phyloP scores from a whole-genome alignment of 2,329 filamentous ascomycete genomes.

The Paecilomyces dactylethromorphus region DNA sequence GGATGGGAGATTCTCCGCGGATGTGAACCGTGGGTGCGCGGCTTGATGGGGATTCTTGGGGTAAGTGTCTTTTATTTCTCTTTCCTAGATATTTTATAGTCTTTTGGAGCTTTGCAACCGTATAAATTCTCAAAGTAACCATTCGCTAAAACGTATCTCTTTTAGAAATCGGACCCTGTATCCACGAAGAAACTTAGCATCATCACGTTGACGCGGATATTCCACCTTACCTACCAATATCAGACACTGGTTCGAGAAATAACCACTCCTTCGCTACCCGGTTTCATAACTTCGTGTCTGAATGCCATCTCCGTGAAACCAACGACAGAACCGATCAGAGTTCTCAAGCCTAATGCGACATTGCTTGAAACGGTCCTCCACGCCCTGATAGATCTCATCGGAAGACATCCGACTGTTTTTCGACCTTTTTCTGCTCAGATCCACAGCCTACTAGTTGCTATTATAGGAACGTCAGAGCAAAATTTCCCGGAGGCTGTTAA shows the following conservation, averaged over 20 bases:
- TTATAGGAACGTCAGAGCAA: slow-evolving; percentile 59
- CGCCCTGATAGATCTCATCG: slow-evolving; percentile 64
- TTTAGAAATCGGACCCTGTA: slow-evolving; percentile 67
- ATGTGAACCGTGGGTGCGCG: slow-evolving; percentile 68
- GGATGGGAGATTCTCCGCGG: slow-evolving; percentile 75
- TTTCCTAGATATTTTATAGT: background rate
- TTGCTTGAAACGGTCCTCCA: slow-evolving; percentile 64
- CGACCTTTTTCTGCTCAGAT: slow-evolving; percentile 69
- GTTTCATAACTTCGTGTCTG: slow-evolving; percentile 67
- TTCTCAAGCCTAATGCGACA: slow-evolving; percentile 34
- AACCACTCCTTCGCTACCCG: slow-evolving; percentile 71
- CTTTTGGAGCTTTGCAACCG: background rate
- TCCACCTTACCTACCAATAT: slow-evolving; percentile 72
- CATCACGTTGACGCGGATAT: slow-evolving; percentile 74
- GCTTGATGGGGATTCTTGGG: slow-evolving; percentile 67
- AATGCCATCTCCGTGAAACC: slow-evolving; percentile 52
- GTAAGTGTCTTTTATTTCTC: slow-evolving; percentile 36
- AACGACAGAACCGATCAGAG: slow-evolving; percentile 26
- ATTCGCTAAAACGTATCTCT: background rate
- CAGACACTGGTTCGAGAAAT: slow-evolving; percentile 81
- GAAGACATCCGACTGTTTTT: slow-evolving; percentile 77
- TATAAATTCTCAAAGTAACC: background rate
- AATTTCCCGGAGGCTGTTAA: slow-evolving; percentile 49
- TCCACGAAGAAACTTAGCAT: slow-evolving; percentile 71
- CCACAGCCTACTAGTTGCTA: slow-evolving; percentile 51